Evolutionary conservation across 345 rosid species (phyloP).

Genomic region (Cardamine occulta): DNA sequence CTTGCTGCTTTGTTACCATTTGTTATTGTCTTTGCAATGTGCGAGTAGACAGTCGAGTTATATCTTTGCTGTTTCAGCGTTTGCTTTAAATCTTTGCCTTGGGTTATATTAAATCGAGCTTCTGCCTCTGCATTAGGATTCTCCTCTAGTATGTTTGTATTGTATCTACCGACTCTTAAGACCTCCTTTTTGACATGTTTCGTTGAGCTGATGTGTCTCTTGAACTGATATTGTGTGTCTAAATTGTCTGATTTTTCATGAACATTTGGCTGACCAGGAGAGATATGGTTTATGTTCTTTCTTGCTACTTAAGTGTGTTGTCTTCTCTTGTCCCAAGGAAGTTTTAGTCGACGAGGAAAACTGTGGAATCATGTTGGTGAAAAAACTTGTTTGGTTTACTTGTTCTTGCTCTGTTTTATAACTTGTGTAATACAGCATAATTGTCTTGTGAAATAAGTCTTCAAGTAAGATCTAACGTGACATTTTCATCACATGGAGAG

Average conservation of each 20-base stretch:
- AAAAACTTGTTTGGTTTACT: not conserved
- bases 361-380: not conserved
- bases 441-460: slow-evolving; percentile 53
- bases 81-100: not conserved
- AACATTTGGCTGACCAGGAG: not conserved
- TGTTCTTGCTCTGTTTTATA: not conserved
- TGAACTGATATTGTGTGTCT: not conserved
- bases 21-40: not conserved
- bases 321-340: not conserved
- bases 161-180: not conserved
- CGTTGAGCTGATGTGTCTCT: not conserved
- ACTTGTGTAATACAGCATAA: not conserved
- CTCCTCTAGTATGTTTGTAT: not conserved
- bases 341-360: slow-evolving; percentile 16
- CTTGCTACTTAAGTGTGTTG: not conserved
- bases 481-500: not conserved
- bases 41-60: not conserved
- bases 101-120: not conserved
- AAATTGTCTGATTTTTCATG: not conserved
- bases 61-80: not conserved
- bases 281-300: not conserved
- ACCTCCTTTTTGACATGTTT: not conserved
- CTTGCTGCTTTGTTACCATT: not conserved
- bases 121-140: not conserved
- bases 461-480: slow-evolving; percentile 70